Evolutionary conservation across 352 stramenopile genomes (phyloP).

Genomic region (Pythium brachiatum): DNA sequence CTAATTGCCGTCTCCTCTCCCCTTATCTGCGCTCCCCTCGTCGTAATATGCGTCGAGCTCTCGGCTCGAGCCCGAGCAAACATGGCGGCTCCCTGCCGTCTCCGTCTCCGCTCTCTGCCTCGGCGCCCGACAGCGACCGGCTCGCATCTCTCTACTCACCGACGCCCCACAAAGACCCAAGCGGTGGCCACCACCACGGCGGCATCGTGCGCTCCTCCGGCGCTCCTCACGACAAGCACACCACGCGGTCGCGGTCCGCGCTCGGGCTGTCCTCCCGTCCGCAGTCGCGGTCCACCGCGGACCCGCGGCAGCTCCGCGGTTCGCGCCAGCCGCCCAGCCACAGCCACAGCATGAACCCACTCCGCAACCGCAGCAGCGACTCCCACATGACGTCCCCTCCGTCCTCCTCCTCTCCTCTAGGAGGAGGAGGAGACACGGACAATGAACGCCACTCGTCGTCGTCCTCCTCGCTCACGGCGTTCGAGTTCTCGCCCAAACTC

Average conservation of each 20-base stretch:
- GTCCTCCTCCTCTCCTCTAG: not conserved
- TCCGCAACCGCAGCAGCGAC: constrained; percentile 5
- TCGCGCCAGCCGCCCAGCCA: constrained; percentile 2
- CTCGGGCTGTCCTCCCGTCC: constrained; percentile 12
- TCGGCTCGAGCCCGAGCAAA: constrained; percentile 5
- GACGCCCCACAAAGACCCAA: not conserved
- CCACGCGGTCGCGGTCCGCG: constrained; percentile 15
- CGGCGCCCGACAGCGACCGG: constrained; percentile 10
- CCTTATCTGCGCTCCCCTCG: not conserved
- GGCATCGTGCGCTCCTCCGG: constrained; percentile 3
- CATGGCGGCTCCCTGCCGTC: constrained; percentile 9
- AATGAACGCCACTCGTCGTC: not conserved
- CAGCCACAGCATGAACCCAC: not conserved
- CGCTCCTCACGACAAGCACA: not conserved
- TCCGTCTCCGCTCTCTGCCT: constrained; percentile 11
- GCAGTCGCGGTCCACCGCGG: constrained; percentile 15
- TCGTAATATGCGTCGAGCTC: constrained; percentile 13
- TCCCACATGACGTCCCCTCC: not conserved
- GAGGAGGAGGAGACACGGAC: not conserved
- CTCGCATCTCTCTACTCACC: constrained; percentile 2
- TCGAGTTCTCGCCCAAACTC: constrained; percentile 37
- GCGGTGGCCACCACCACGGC: not conserved
- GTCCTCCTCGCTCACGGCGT: not conserved
- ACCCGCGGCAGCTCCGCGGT: not conserved
- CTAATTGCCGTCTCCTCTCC: not conserved